Evolutionary conservation across 2,329 filamentous ascomycete species (phyloP).

Genomic region (Drechmeria coniospora): DNA sequence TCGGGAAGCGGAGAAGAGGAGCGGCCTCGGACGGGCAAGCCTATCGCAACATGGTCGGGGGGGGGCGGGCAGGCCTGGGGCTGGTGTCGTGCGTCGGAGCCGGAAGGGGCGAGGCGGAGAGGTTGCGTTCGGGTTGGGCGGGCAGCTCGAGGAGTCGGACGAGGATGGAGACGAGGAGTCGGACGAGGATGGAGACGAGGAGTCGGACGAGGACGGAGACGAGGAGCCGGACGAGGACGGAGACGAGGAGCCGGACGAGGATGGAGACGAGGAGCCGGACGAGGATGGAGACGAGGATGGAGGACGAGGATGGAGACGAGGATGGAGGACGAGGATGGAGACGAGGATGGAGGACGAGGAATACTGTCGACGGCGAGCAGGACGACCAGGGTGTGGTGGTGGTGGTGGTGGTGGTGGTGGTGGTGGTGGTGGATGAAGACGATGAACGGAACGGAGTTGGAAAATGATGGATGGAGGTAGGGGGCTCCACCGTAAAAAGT

Average conservation of each 20-base stretch:
- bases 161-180: no score
- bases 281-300: not conserved
- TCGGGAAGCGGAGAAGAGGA: constrained; percentile 3
- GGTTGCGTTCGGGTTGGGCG: not conserved
- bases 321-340: not conserved
- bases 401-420: not conserved
- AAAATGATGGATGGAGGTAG: constrained; percentile 1
- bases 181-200: not conserved
- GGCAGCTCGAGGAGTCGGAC: not conserved
- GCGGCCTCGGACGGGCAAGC: constrained; percentile 2
- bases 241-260: not conserved
- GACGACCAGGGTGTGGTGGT: not conserved
- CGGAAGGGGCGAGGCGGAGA: no score
- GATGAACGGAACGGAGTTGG: no score
- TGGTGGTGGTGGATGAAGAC: constrained; percentile 1
- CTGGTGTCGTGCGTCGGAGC: no score
- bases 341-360: not conserved
- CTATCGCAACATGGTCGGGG: constrained; percentile 6
- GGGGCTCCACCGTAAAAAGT: not conserved
- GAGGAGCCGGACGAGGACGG: not conserved
- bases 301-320: not conserved
- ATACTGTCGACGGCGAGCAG: not conserved
- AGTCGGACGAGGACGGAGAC: not conserved
- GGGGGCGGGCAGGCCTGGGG: no score
- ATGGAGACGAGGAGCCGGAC: not conserved